Conservation (phyloP, 495 filamentous ascomycete species). For the Penicillium malachiteum region DNA sequence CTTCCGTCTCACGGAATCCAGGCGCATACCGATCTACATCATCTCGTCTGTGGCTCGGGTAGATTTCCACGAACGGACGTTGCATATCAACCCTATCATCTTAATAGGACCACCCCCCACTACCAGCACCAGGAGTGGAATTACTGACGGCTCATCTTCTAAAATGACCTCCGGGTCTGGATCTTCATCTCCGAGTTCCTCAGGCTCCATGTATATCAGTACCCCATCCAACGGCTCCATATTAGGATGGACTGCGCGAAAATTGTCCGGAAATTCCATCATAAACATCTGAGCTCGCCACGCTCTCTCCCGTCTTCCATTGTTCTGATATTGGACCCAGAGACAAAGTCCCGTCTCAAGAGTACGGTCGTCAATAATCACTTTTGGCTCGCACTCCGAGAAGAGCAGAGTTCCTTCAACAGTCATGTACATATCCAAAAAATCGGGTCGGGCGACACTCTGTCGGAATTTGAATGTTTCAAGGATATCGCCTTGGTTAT, state of each 20-base stretch:
- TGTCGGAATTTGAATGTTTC: slow-evolving; percentile 11
- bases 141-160: slow-evolving; percentile 12
- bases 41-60: slow-evolving; percentile 1
- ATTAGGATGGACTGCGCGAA: slow-evolving; percentile 1
- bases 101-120: no score
- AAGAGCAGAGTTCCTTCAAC: slow-evolving; percentile 13
- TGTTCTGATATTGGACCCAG: slow-evolving; percentile 11
- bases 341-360: slow-evolving; percentile 13
- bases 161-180: slow-evolving; percentile 6
- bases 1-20: slow-evolving; percentile 8
- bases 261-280: slow-evolving; percentile 3
- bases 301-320: slow-evolving; percentile 4
- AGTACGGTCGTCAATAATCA: slow-evolving; percentile 16
- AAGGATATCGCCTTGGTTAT: slow-evolving; percentile 12
- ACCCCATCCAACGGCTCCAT: neutral
- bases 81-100: slow-evolving; percentile 4
- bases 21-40: slow-evolving; percentile 8
- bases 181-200: neutral
- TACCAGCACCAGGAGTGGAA: neutral
- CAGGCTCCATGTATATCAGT: neutral
- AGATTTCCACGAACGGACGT: slow-evolving; percentile 5
- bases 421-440: slow-evolving; percentile 15
- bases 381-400: slow-evolving; percentile 6
- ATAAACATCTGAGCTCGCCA: slow-evolving; percentile 8
- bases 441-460: slow-evolving; percentile 15